Conservation (phyloP, 208 protist genomes). For the Blechomonas ayalai region DNA sequence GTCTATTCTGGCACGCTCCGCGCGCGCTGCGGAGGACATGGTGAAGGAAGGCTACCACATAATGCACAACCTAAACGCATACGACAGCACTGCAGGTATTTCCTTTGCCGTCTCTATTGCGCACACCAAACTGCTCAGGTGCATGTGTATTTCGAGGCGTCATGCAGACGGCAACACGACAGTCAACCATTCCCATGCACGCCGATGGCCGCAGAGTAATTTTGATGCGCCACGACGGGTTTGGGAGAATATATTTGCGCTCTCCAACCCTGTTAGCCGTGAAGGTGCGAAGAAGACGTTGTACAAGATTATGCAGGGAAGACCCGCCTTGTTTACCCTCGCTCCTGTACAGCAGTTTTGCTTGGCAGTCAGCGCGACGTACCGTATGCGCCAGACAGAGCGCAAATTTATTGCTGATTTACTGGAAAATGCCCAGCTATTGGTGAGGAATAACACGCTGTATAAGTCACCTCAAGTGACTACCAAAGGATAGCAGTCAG, state of each 20-base stretch:
- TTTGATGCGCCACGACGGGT: slow-evolving; percentile 36
- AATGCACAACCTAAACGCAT: slow-evolving; percentile 62
- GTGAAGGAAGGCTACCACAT: slow-evolving; percentile 34
- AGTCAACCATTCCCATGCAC: slow-evolving; percentile 36
- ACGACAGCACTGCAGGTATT: slow-evolving; percentile 76
- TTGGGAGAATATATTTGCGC: slow-evolving; percentile 42
- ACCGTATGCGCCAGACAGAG: slow-evolving; percentile 70
- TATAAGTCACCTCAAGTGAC: too few relatives aligned
- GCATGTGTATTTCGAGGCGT: slow-evolving; percentile 42
- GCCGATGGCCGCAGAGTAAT: not conserved
- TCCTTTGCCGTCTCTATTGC: slow-evolving; percentile 82
- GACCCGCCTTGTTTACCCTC: slow-evolving; percentile 59
- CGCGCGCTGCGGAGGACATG: slow-evolving; percentile 32
- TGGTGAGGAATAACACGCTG: too few relatives aligned
- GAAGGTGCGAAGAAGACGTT: slow-evolving; percentile 68
- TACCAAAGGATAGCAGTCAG: too few relatives aligned
- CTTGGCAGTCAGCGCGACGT: slow-evolving; percentile 40
- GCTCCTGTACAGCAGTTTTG: slow-evolving; percentile 41
- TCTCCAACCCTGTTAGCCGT: slow-evolving; percentile 74
- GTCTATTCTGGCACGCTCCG: slow-evolving; percentile 50
- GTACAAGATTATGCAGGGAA: slow-evolving; percentile 62
- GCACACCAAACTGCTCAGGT: slow-evolving; percentile 46
- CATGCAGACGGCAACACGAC: slow-evolving; percentile 22
- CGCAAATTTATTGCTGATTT: slow-evolving; percentile 79
- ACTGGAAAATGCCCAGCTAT: slow-evolving; percentile 63